phyloP scores from a whole-genome alignment of 306 rosid genomes.

The Elaeagnus macrophylla region DNA sequence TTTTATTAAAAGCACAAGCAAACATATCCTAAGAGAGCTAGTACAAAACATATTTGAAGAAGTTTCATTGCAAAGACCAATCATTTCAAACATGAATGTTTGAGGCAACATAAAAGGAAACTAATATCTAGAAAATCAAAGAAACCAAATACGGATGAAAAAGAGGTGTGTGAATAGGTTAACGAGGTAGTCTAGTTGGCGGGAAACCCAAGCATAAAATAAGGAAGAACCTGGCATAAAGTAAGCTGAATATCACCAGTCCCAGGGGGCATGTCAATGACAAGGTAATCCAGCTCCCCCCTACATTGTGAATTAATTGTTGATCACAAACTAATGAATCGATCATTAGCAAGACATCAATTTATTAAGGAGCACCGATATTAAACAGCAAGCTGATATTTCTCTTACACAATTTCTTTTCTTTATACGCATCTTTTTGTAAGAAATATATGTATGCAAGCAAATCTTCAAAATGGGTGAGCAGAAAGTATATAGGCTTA shows the following conservation, averaged over 20 bases:
- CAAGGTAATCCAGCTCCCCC: constrained; percentile 97
- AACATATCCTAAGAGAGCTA: no score
- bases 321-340: constrained; percentile 13
- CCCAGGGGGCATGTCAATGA: constrained; percentile 98
- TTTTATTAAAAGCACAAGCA: no score
- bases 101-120: neutral
- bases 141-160: no score
- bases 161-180: no score
- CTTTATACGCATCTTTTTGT: no score
- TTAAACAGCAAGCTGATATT: neutral
- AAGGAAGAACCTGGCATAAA: constrained; percentile 74
- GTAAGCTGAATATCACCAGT: constrained; percentile 98
- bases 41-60: neutral
- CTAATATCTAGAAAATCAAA: neutral
- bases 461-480: no score
- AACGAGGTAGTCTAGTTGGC: no score
- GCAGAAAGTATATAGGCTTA: constrained; percentile 11
- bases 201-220: neutral
- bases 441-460: no score
- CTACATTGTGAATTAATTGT: constrained; percentile 38
- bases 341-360: neutral
- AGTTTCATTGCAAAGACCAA: neutral
- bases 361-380: neutral
- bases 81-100: constrained; percentile 6
- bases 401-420: no score